Evolutionary conservation across 306 rosid genomes (phyloP).

Genomic region (Dryas octopetala): DNA sequence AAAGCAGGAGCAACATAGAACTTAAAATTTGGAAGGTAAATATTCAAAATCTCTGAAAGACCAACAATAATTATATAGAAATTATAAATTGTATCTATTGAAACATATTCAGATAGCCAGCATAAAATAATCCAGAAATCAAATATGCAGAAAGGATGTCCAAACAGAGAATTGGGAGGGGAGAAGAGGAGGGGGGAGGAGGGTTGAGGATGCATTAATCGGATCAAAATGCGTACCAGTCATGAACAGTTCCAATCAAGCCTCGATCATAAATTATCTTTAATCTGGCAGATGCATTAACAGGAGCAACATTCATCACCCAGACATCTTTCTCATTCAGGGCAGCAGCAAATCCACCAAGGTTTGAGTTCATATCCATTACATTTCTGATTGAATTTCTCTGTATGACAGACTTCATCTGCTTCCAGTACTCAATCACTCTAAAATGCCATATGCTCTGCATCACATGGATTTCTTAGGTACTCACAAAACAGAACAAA

Average conservation of each 20-base stretch:
- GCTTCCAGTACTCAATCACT: constrained; percentile 59
- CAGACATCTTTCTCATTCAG: constrained; percentile 46
- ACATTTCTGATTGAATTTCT: constrained; percentile 54
- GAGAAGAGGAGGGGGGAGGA: not conserved
- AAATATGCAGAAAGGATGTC: not conserved
- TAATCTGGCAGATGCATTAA: constrained; percentile 38
- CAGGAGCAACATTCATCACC: constrained; percentile 69
- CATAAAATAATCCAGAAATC: not conserved
- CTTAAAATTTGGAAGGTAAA: not conserved
- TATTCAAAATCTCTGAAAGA: not conserved
- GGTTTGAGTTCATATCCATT: constrained; percentile 68
- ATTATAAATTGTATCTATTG: not conserved
- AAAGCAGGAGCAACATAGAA: not conserved
- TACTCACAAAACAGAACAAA: not conserved
- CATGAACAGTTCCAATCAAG: constrained; percentile 59
- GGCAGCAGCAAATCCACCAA: constrained; percentile 66
- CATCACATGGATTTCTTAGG: constrained; percentile 16
- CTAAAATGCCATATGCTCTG: constrained; percentile 56
- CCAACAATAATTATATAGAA: not conserved
- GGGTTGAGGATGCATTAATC: not conserved
- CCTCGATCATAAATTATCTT: constrained; percentile 64
- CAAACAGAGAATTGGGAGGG: constrained; percentile 1
- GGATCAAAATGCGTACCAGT: constrained; percentile 43
- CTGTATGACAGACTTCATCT: constrained; percentile 48
- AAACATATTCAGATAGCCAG: not conserved